Percentiles rank a stretch among this genome's conserved stretches.
These are phyloP conservation scores for Lepraria neglecta DNA, from an alignment of 495 filamentous ascomycete species.

Conservation along the genomic window DNA sequence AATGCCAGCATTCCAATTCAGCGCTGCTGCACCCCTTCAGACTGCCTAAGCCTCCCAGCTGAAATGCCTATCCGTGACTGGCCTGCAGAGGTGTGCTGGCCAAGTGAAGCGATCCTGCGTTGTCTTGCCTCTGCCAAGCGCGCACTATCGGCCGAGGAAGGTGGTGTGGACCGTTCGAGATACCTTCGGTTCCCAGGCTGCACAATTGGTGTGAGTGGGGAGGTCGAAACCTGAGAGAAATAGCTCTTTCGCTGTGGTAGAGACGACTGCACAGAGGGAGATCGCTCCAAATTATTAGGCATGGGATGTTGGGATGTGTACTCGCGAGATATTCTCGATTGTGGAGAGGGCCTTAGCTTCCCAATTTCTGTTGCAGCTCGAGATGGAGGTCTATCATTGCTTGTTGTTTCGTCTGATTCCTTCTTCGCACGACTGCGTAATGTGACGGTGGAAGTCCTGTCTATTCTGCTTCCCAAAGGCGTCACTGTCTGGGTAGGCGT, in stretches of 20 bases:
- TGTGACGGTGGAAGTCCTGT: constrained; percentile 43
- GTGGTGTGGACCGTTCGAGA: constrained; percentile 25
- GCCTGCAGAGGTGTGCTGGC: constrained; percentile 19
- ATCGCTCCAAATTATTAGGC: constrained; percentile 37
- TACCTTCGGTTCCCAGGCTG: constrained; percentile 47
- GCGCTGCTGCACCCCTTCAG: constrained; percentile 8
- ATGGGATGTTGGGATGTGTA: constrained; percentile 39
- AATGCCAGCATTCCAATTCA: not conserved
- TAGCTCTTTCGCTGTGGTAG: constrained; percentile 43
- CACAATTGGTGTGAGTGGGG: constrained; percentile 42
- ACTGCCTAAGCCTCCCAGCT: constrained; percentile 13
- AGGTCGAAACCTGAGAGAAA: constrained; percentile 35
- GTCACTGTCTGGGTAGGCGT: constrained; percentile 32
- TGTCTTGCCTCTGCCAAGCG: constrained; percentile 26
- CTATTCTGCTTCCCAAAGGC: constrained; percentile 31
- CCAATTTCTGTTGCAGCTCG: constrained; percentile 39
- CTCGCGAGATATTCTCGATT: constrained; percentile 40
- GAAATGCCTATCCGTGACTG: constrained; percentile 15
- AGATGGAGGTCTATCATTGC: constrained; percentile 32
- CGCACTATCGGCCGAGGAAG: constrained; percentile 21
- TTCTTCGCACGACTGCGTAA: constrained; percentile 40
- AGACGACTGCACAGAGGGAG: constrained; percentile 38
- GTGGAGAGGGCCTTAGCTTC: constrained; percentile 32
- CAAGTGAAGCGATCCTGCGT: constrained; percentile 27
- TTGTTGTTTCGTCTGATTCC: constrained; percentile 35